These are phyloP conservation scores for Cucumis cinereus DNA, from an alignment of 306 rosid genomes.

Conservation along the genomic window DNA sequence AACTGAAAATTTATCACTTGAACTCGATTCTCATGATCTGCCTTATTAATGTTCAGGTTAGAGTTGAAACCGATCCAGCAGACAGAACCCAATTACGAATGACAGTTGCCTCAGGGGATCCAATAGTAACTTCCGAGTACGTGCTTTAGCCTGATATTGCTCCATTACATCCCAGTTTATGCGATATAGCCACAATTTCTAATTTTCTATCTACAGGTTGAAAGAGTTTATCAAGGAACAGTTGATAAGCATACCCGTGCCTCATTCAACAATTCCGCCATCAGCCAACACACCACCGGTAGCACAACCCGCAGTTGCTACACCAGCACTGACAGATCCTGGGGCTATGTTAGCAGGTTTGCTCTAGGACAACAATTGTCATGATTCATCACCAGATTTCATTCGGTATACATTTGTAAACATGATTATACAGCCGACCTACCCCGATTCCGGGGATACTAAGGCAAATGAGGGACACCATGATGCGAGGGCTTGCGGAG, in stretches of 20 bases:
- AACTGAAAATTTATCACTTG: background rate
- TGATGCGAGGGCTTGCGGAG: constrained; percentile 77
- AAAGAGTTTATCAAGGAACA: constrained; percentile 94
- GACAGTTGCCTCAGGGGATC: constrained; percentile 98
- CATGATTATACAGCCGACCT: constrained; percentile 49
- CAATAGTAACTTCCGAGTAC: constrained; percentile 74
- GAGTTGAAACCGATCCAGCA: constrained; percentile 98
- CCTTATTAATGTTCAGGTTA: constrained; percentile 28
- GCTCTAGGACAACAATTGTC: constrained; percentile 35
- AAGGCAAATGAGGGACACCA: constrained; percentile 27
- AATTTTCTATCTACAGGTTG: constrained; percentile 44
- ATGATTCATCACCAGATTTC: constrained; percentile 21
- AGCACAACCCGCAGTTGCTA: constrained; percentile 36
- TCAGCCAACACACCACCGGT: constrained; percentile 26
- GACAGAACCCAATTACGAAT: constrained; percentile 96
- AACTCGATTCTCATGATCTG: constrained; percentile 7
- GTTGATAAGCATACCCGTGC: constrained; percentile 44
- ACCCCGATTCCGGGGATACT: constrained; percentile 16
- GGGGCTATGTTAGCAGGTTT: constrained; percentile 97
- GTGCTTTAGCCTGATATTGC: constrained; percentile 15
- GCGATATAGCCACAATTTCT: background rate
- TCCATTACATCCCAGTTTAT: background rate
- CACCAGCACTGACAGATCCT: constrained; percentile 53
- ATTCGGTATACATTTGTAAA: constrained; percentile 41
- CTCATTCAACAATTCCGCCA: constrained; percentile 29